phyloP scores from a whole-genome alignment of 495 filamentous ascomycete species.

The Talaromyces thailandensis region DNA sequence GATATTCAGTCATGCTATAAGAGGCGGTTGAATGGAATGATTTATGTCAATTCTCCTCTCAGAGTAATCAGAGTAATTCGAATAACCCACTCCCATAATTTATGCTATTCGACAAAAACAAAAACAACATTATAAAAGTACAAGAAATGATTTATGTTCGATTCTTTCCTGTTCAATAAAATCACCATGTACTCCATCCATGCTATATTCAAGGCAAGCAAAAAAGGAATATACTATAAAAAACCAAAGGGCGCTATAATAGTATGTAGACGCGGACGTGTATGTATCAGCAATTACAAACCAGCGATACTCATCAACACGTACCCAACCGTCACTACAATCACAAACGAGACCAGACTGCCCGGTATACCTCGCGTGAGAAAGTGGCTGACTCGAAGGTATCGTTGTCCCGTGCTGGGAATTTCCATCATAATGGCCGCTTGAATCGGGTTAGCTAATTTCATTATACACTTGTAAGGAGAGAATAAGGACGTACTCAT shows the following conservation, averaged over 20 bases:
- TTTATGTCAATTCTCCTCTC: background rate
- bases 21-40: background rate
- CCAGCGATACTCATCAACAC: constrained; percentile 74
- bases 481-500: constrained; percentile 69
- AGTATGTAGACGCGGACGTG: background rate
- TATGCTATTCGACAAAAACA: too few species aligned
- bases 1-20: background rate
- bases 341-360: constrained; percentile 67
- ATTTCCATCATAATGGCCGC: constrained; percentile 99
- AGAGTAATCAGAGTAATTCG: background rate
- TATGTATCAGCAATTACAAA: constrained; percentile 33
- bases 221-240: too few species aligned
- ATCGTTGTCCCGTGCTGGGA: constrained; percentile 77
- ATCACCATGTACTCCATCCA: background rate
- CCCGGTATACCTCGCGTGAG: constrained; percentile 81
- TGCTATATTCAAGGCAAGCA: background rate
- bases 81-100: too few species aligned
- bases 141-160: too few species aligned
- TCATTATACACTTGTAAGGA: constrained; percentile 14
- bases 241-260: too few species aligned
- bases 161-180: too few species aligned
- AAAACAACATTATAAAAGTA: too few species aligned
- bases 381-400: constrained; percentile 89
- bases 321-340: constrained; percentile 84
- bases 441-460: constrained; percentile 19